Evolutionary conservation across 768 basidiomycete genomes (phyloP).

Genomic region (Boletellus sp.): DNA sequence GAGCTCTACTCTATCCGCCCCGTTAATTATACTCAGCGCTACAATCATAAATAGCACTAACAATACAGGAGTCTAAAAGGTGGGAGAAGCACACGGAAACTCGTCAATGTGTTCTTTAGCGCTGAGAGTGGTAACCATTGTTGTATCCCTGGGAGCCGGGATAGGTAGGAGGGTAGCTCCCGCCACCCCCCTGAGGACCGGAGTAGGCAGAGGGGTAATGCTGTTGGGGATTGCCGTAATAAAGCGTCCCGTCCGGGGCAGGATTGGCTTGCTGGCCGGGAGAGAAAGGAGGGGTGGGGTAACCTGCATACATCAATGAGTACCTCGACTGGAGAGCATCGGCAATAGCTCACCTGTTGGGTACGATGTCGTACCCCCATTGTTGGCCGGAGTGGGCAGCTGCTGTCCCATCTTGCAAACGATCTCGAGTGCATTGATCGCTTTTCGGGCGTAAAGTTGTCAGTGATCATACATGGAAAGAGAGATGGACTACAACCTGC

Average conservation of each 20-base stretch:
- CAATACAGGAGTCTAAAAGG: too few relatives aligned
- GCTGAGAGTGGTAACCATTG: background rate
- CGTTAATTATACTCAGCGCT: background rate
- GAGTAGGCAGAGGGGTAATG: background rate
- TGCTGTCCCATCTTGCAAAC: too few relatives aligned
- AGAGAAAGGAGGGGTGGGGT: background rate
- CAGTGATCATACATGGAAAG: background rate
- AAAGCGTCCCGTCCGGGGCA: background rate
- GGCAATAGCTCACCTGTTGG: background rate
- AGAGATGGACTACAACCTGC: slow-evolving; percentile 10
- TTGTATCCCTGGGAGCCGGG: too few relatives aligned
- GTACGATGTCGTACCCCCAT: background rate
- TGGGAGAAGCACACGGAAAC: too few relatives aligned
- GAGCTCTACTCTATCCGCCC: too few relatives aligned
- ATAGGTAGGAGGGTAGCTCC: too few relatives aligned
- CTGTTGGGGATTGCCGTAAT: background rate
- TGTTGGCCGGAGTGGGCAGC: background rate
- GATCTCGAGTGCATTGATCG: slow-evolving; percentile 4
- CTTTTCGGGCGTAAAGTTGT: slow-evolving; percentile 9
- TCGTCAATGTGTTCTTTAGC: background rate
- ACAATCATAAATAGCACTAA: background rate
- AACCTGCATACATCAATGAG: slow-evolving; percentile 4
- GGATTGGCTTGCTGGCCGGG: background rate
- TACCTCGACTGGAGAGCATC: background rate
- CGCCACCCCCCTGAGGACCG: background rate